Evolutionary conservation across 1,284 basidiomycete species (phyloP).

Genomic region (Omphalotus olearius): DNA sequence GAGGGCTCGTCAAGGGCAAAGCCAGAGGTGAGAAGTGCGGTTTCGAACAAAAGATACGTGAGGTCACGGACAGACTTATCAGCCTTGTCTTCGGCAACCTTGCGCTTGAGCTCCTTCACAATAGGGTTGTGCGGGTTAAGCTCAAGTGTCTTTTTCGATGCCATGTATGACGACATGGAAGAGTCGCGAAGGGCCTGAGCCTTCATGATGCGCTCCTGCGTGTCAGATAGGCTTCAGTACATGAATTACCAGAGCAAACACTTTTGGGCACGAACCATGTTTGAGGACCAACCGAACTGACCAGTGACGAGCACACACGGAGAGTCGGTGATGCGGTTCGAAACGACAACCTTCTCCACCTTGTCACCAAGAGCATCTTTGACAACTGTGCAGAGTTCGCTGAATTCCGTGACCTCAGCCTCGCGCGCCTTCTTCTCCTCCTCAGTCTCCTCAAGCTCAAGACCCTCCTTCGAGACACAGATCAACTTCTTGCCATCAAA

Average conservation of each 20-base stretch:
- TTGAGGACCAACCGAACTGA: slow-evolving; percentile 99
- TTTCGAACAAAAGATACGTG: slow-evolving; percentile 96
- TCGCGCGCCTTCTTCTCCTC: slow-evolving; percentile 95
- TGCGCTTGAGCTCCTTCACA: slow-evolving; percentile 93
- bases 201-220: slow-evolving; percentile 96
- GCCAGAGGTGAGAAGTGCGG: slow-evolving; percentile 88
- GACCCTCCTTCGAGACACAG: slow-evolving; percentile 98
- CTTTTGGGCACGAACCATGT: slow-evolving; percentile 67
- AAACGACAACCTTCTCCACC: slow-evolving; percentile 99
- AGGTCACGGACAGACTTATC: slow-evolving; percentile 98
- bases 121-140: slow-evolving; percentile 94
- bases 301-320: slow-evolving; percentile 97
- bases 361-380: slow-evolving; percentile 99
- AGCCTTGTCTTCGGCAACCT: slow-evolving; percentile 94
- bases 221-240: slow-evolving; percentile 10
- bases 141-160: slow-evolving; percentile 98
- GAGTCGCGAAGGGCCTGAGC: slow-evolving; percentile 98
- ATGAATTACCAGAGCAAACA: background rate
- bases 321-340: slow-evolving; percentile 96
- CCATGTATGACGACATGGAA: slow-evolving; percentile 99
- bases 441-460: slow-evolving; percentile 98
- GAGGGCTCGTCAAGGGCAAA: slow-evolving; percentile 96
- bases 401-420: slow-evolving; percentile 82
- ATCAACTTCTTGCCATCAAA: slow-evolving; percentile 98
- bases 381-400: slow-evolving; percentile 90